Evolutionary conservation across 2,329 filamentous ascomycete genomes (phyloP).

Genomic region (Talaromyces marneffei): DNA sequence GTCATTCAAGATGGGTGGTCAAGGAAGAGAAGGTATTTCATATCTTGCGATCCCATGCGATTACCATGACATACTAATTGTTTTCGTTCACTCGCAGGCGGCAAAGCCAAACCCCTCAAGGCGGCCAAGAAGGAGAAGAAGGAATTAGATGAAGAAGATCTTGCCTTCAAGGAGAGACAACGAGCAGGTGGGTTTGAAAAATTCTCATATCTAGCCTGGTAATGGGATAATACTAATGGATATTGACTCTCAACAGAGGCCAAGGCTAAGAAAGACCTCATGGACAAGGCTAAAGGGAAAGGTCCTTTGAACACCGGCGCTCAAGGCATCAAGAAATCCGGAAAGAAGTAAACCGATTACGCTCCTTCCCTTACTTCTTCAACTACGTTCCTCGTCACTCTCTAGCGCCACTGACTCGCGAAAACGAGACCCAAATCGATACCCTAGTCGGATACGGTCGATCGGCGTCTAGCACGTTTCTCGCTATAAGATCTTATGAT

Average conservation of each 20-base stretch:
- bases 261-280: conserved; percentile 78
- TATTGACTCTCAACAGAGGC: conserved; percentile 51
- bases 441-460: not conserved
- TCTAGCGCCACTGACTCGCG: not conserved
- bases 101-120: conserved; percentile 82
- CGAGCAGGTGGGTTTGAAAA: conserved; percentile 69
- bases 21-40: conserved; percentile 57
- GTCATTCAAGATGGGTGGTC: conserved; percentile 55
- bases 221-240: not conserved
- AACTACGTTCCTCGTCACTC: not conserved
- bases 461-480: not conserved
- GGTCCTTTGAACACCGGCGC: conserved; percentile 77
- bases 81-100: conserved; percentile 49
- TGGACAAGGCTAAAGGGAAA: conserved; percentile 77
- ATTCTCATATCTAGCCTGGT: no score
- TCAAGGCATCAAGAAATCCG: conserved; percentile 96
- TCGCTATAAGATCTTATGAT: not conserved
- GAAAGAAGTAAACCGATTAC: conserved; percentile 70
- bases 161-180: conserved; percentile 78
- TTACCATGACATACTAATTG: conserved; percentile 7
- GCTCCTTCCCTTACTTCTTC: not conserved
- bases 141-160: conserved; percentile 81
- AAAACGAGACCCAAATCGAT: not conserved
- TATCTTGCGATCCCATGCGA: not conserved
- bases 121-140: conserved; percentile 76